Evolutionary conservation across 2,329 filamentous ascomycete species (phyloP), one percentile per base, ranked within the genome.

Genomic region (Ophiocordyceps australis): DNA sequence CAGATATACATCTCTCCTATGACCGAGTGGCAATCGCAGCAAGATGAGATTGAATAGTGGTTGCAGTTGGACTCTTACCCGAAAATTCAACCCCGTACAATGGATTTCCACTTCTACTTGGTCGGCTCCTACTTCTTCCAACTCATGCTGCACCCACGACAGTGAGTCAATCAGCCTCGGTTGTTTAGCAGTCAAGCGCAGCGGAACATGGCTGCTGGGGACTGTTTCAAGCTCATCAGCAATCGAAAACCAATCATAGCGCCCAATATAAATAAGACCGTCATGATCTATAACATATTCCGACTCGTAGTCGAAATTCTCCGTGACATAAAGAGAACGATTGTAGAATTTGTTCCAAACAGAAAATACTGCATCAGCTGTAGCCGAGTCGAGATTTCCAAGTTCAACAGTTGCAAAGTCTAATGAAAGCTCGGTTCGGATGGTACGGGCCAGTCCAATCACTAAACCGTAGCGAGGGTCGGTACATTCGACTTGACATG

Each of bases 371-470:
- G 23, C 23, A n/a, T 17, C 15, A 5, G 4, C 23, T 5, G 23
- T 12, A 12, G 23, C 11, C 9, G 7, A 3, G 3, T 25, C 10
- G 6, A 31, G n/a, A 4, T 14, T 19, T 7, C 31, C 28, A 6
- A 31, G n/a, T 13, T 35, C 32, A 4, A 28, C 14, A 4, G 32
- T 35, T 3, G 24, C 25, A 18, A 35, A 31, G n/a, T 33, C 27
- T 12, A 30, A 5, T 1, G 17, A 20, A 3, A 33, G 23, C 23
- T 35, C 31, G 15, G 20, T 20, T 7, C 31, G 28, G 4, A 30
- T 22, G 2, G 24, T 28, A 5, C 33, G 27, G 14, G 29, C 28
- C 10, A 26, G 20, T 1, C 33, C 31, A 19, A 28, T 28, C 5
- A 19, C 18, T 4, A 28, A 17, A 11, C 25, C 31, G 5, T 28